Base-by-base conservation (phyloP, 2,329 filamentous ascomycete species). In the Cyphellophora attinorum region DNA sequence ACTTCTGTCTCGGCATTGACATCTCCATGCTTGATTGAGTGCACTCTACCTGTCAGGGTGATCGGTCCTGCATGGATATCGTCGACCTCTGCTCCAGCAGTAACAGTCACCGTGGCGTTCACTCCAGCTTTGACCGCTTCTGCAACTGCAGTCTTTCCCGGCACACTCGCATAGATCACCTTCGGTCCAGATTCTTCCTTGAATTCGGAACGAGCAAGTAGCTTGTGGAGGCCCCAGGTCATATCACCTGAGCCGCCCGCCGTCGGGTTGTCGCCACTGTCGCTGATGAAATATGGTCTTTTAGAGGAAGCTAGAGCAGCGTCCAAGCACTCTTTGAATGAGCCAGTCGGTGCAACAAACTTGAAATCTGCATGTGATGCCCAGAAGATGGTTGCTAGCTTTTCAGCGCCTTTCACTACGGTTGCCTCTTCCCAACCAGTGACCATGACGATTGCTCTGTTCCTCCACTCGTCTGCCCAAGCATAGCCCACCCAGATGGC, bases 401-500 rank as follows among this genome's bases (percentile, higher is more conserved):
- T 55, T 48, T 69, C 59, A 0, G 68, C 67, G 3, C 62, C 61
- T 1, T 39, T 39, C 0, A 53, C 47, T 2, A 68, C 57, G 0
- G 54, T 52, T 2, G 48, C 41, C 32, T 57, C 41, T 29, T 69
- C 57, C 68, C 68, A 71, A 8, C 69, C 69, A 0, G 68, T 72
- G 1, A 67, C 66, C 4, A 72, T 58, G 3, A 72, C 59, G 2
- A 52, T 63, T 0, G 67, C 69, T 5, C 64, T 58, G 38, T 72
- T 70, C 13, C 69, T 58, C 14, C 65, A 66, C 46, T 70, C 68
- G 39, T 73, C 69, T 0, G 69, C 69, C 69, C 69, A 72, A 1
- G 68, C 63, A 42, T 73, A 73, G 2, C 69, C 69, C 1, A 72
- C 68, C 68, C 69, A 73, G 17, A 72, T 59, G 0, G 67, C 66